Percentiles rank a stretch among this genome's conserved stretches.
Evolutionary conservation across 2,329 filamentous ascomycete species (phyloP).

Genomic region (Cladosporium halotolerans): DNA sequence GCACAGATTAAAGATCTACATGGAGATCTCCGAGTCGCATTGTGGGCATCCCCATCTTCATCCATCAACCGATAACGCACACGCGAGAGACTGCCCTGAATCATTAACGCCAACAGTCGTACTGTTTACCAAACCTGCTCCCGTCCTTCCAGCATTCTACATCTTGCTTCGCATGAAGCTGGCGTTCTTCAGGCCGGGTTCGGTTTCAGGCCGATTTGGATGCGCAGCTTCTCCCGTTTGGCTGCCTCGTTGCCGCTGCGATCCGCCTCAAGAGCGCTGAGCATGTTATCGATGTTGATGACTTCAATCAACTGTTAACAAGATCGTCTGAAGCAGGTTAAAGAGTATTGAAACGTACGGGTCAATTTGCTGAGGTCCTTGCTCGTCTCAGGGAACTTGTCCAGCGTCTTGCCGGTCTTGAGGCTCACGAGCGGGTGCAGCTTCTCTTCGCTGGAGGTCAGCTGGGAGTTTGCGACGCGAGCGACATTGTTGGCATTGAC

Average conservation of each 20-base stretch:
- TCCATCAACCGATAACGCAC: no score
- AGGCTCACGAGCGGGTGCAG: slow-evolving; percentile 24
- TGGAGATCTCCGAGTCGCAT: no score
- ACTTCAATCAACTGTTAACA: slow-evolving; percentile 14
- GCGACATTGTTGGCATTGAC: slow-evolving; percentile 29
- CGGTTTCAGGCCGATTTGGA: slow-evolving; percentile 28
- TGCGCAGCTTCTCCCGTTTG: slow-evolving; percentile 25
- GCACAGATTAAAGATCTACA: no score
- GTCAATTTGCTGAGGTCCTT: slow-evolving; percentile 26
- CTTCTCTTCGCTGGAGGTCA: slow-evolving; percentile 25
- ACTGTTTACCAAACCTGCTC: neutral
- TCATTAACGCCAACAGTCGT: neutral
- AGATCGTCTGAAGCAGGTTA: no score
- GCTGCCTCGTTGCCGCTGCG: slow-evolving; percentile 25
- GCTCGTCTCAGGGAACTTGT: slow-evolving; percentile 27
- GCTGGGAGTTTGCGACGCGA: slow-evolving; percentile 28
- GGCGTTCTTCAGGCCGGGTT: slow-evolving; percentile 22
- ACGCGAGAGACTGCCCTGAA: neutral
- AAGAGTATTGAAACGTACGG: slow-evolving; percentile 16
- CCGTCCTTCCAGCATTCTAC: no score
- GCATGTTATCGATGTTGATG: slow-evolving; percentile 24
- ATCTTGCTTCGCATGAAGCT: no score
- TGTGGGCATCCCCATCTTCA: neutral
- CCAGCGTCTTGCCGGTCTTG: slow-evolving; percentile 27
- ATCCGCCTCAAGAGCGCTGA: slow-evolving; percentile 27